Conservation (phyloP, 805 yeast genomes). For the Candida xyloterini region DNA sequence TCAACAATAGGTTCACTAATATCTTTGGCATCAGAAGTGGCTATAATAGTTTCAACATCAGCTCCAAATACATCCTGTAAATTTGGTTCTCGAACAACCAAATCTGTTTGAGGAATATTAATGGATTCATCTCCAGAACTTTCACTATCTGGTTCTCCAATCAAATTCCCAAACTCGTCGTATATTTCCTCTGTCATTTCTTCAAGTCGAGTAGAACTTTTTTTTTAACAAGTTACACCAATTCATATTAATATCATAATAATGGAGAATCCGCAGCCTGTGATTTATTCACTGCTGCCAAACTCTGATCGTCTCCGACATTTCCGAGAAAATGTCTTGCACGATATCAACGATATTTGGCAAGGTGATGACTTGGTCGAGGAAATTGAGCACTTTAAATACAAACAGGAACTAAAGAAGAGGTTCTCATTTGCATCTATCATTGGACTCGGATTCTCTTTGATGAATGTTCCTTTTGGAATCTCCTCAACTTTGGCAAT, state of each 20-base stretch:
- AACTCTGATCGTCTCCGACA: conserved; percentile 21
- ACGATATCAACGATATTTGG: conserved; percentile 33
- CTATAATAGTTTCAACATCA: conserved; percentile 63
- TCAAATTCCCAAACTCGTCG: conserved; percentile 79
- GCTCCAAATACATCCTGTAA: conserved; percentile 50
- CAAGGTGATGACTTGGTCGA: conserved; percentile 48
- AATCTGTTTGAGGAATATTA: conserved; percentile 3
- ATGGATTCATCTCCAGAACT: conserved; percentile 26
- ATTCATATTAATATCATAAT: neutral
- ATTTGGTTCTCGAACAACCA: conserved; percentile 27
- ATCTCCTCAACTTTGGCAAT: conserved; percentile 70
- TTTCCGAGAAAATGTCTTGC: conserved; percentile 30
- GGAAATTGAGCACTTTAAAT: conserved; percentile 67
- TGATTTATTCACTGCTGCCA: conserved; percentile 17
- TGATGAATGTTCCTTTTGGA: conserved; percentile 82
- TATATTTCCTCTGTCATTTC: conserved; percentile 62
- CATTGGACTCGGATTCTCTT: conserved; percentile 73
- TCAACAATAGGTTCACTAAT: conserved; percentile 63
- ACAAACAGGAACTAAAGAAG: conserved; percentile 68
- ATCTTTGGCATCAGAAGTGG: conserved; percentile 42
- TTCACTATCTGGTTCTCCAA: conserved; percentile 50
- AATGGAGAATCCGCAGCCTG: conserved; percentile 8
- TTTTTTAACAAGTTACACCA: conserved; percentile 1
- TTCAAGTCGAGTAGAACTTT: neutral
- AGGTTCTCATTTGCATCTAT: conserved; percentile 67